phyloP scores from a whole-genome alignment of 2,329 filamentous ascomycete genomes.

The Hyphodiscus sp. region DNA sequence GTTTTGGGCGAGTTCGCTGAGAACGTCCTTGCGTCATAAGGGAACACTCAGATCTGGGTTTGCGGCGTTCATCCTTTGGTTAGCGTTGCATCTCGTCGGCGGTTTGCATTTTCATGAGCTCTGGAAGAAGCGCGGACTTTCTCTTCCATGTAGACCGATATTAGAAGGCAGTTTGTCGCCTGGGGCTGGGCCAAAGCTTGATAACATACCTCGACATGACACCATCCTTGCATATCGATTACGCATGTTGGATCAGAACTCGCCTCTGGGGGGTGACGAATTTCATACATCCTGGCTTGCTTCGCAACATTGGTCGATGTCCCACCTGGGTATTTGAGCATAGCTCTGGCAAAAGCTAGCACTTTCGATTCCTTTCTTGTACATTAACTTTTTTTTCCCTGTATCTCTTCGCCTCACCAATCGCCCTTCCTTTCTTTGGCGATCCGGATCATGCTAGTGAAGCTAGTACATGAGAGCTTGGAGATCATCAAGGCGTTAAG shows the following conservation, averaged over 20 bases:
- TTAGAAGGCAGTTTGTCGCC: neutral
- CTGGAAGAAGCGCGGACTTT: neutral
- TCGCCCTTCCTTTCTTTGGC: neutral
- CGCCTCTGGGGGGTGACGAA: constrained; percentile 4
- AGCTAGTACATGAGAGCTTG: neutral
- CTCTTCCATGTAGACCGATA: neutral
- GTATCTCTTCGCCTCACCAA: neutral
- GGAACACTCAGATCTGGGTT: neutral
- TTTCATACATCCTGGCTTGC: constrained; percentile 1
- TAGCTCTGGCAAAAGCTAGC: neutral
- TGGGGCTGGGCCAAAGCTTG: neutral
- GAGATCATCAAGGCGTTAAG: neutral
- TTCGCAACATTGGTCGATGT: neutral
- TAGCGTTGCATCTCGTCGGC: neutral
- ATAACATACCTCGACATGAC: neutral
- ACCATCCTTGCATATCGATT: neutral
- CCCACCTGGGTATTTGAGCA: neutral
- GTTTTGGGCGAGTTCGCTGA: neutral
- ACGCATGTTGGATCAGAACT: neutral
- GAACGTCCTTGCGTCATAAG: neutral
- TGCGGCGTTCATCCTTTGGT: neutral
- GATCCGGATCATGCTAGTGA: neutral
- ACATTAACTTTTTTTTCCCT: neutral
- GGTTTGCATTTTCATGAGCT: neutral
- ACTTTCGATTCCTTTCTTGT: constrained; percentile 8